phyloP scores from a whole-genome alignment of 192 early-diverging fungal genomes.

The Thamnidium elegans region DNA sequence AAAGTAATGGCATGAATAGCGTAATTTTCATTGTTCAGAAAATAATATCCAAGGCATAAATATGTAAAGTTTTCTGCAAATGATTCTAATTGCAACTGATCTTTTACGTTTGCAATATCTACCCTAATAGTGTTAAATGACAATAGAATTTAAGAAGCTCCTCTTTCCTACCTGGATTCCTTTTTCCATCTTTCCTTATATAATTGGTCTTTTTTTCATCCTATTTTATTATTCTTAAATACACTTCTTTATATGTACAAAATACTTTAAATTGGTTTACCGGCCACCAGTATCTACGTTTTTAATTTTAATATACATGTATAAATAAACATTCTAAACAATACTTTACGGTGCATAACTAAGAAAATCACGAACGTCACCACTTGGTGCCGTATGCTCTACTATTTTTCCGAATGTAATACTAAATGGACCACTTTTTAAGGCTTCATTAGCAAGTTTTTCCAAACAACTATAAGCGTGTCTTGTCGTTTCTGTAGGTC shows the following conservation, averaged over 20 bases:
- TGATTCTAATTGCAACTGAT: conserved; percentile 32
- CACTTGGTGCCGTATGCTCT: conserved; percentile 28
- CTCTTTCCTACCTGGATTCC: conserved; percentile 30
- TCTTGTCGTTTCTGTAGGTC: neutral
- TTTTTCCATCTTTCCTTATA: conserved; percentile 33
- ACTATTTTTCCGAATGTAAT: conserved; percentile 18
- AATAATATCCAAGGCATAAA: conserved; percentile 26
- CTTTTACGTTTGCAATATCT: conserved; percentile 22
- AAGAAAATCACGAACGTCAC: conserved; percentile 31
- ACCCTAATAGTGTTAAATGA: neutral
- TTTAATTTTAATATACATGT: neutral
- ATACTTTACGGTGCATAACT: conserved; percentile 36
- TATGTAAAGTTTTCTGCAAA: conserved; percentile 27
- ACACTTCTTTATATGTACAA: neutral
- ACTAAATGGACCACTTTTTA: conserved; percentile 32
- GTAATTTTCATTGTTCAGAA: conserved; percentile 24
- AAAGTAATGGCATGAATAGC: conserved; percentile 24
- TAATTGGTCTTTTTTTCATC: conserved; percentile 4
- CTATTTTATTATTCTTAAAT: conserved; percentile 2
- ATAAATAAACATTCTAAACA: neutral
- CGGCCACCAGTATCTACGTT: conserved; percentile 30
- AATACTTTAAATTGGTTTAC: conserved; percentile 1
- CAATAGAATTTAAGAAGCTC: neutral
- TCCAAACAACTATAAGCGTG: conserved; percentile 10
- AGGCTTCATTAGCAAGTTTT: conserved; percentile 26